A percentile compares a stretch with the other conserved stretches of the same genome.
phyloP scores from a whole-genome alignment of 345 rosid species.

The Anastatica hierochuntica region DNA sequence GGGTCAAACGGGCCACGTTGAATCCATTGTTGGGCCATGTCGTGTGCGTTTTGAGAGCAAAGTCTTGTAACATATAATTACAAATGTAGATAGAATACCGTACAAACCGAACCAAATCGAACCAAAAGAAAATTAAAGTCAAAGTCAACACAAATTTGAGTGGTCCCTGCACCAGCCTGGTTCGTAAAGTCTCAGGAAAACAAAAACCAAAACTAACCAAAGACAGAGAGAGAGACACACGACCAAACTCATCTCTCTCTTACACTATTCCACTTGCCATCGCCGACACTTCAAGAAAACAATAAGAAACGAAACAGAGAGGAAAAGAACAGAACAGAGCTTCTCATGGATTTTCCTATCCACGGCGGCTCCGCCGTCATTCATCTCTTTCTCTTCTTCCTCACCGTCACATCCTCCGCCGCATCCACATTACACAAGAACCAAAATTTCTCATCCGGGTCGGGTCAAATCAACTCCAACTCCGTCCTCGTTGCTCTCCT shows the following conservation, averaged over 20 bases:
- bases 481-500: constrained; percentile 71
- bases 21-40: too few species aligned
- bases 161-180: constrained; percentile 28
- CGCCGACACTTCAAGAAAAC: constrained; percentile 26
- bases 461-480: constrained; percentile 58
- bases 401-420: background rate
- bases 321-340: too few species aligned
- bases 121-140: too few species aligned
- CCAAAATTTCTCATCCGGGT: constrained; percentile 20
- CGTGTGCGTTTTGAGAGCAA: too few species aligned
- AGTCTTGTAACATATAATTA: too few species aligned
- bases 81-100: too few species aligned
- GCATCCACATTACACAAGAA: constrained; percentile 10
- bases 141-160: too few species aligned
- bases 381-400: background rate
- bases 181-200: constrained; percentile 10
- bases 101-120: too few species aligned
- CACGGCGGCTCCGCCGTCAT: constrained; percentile 20
- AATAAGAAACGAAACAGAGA: too few species aligned
- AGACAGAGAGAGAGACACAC: constrained; percentile 6
- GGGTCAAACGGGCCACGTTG: too few species aligned
- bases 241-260: constrained; percentile 18
- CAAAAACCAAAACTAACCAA: constrained; percentile 12
- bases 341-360: constrained; percentile 27
- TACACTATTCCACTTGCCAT: constrained; percentile 16